A percentile compares a stretch with the other conserved stretches of the same genome.
Conservation (phyloP, 176 grass and related monocot species). For the Puya raimondii region DNA sequence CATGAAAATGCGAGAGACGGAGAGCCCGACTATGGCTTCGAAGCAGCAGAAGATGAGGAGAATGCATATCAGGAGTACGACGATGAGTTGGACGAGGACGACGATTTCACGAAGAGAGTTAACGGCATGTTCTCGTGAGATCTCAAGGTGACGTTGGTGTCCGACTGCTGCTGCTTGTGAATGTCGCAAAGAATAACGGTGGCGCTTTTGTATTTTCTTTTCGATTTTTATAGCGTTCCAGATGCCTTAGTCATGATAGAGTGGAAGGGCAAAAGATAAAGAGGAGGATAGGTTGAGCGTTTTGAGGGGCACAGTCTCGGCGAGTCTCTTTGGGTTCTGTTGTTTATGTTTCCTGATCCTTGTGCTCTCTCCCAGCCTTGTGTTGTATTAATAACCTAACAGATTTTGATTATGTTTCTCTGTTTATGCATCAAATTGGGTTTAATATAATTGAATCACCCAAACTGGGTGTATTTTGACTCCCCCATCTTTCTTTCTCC, state of each 20-base stretch:
- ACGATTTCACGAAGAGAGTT: constrained; percentile 40
- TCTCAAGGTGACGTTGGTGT: not conserved
- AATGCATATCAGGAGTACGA: constrained; percentile 42
- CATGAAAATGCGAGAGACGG: not conserved
- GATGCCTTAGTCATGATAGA: not conserved
- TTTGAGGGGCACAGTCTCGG: not conserved
- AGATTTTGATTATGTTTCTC: constrained; percentile 15
- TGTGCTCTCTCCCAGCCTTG: not conserved
- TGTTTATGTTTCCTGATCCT: constrained; percentile 11
- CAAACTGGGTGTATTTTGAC: not conserved
- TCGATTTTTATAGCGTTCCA: not conserved
- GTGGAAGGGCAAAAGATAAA: constrained; percentile 12
- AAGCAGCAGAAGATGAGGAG: constrained; percentile 23
- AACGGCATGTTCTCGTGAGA: constrained; percentile 39
- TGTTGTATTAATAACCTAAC: constrained; percentile 27
- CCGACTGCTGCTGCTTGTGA: not conserved
- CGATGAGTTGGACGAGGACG: constrained; percentile 43
- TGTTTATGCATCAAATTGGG: not conserved
- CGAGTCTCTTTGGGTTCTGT: not conserved
- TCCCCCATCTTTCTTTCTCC: not conserved
- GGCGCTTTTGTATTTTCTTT: not conserved
- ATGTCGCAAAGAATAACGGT: not conserved
- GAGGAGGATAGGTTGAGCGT: constrained; percentile 9
- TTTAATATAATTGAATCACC: not conserved
- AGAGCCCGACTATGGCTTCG: constrained; percentile 21